A percentile compares a stretch with the other conserved stretches of the same genome.
Evolutionary conservation across 2,329 filamentous ascomycete species (phyloP).

Genomic region (Chaetomiaceae sp.): DNA sequence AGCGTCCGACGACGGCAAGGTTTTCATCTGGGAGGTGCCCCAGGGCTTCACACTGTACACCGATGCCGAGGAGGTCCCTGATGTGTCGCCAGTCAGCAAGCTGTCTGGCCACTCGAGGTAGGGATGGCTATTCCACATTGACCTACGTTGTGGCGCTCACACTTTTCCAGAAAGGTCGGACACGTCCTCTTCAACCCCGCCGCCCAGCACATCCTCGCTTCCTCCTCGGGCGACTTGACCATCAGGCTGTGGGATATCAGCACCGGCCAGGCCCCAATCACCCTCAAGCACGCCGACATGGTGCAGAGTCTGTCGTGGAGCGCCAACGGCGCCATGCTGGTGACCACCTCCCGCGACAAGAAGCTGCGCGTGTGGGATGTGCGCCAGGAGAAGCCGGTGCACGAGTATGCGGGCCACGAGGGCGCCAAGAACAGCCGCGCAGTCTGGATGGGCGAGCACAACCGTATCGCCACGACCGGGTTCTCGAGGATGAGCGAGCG

Average conservation of each 20-base stretch:
- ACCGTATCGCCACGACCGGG: slow-evolving; percentile 90
- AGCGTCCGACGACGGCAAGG: slow-evolving; percentile 92
- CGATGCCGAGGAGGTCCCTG: slow-evolving; percentile 76
- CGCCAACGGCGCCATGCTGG: slow-evolving; percentile 77
- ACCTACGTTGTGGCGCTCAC: neutral
- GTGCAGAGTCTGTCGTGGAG: slow-evolving; percentile 97
- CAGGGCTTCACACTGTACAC: slow-evolving; percentile 78
- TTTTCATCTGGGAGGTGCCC: slow-evolving; percentile 95
- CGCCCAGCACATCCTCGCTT: slow-evolving; percentile 91
- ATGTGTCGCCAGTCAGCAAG: slow-evolving; percentile 77
- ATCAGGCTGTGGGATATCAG: slow-evolving; percentile 95
- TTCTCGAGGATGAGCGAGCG: slow-evolving; percentile 99
- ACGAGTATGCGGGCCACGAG: slow-evolving; percentile 79
- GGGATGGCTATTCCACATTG: slow-evolving; percentile 22
- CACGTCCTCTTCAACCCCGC: slow-evolving; percentile 97
- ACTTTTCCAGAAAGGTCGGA: slow-evolving; percentile 74
- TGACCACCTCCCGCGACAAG: slow-evolving; percentile 95
- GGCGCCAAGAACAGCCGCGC: slow-evolving; percentile 97
- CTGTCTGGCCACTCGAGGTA: slow-evolving; percentile 83
- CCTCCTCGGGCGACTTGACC: slow-evolving; percentile 88
- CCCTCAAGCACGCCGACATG: slow-evolving; percentile 82
- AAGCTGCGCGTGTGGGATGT: slow-evolving; percentile 97
- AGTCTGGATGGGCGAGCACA: slow-evolving; percentile 96
- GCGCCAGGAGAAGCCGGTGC: slow-evolving; percentile 80
- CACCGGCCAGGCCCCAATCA: slow-evolving; percentile 68